These are phyloP conservation scores for Colletotrichum australisinense DNA, from an alignment of 2,329 filamentous ascomycete genomes.

Conservation along the genomic window DNA sequence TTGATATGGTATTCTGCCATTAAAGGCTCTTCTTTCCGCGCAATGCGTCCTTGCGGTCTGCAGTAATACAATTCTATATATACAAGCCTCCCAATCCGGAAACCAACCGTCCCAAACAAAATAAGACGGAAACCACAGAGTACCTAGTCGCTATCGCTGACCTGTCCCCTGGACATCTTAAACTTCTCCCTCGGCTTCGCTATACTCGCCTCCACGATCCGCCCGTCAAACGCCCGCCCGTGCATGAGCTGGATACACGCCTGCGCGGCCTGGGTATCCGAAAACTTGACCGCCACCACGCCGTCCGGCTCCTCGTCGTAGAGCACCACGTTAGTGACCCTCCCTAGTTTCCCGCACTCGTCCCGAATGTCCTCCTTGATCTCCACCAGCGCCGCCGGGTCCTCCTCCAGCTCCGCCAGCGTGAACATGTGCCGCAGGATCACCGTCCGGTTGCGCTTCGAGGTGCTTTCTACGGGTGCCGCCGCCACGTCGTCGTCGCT, in stretches of 20 bases:
- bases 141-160: constrained; percentile 53
- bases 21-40: not conserved
- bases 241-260: constrained; percentile 82
- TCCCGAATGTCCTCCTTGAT: constrained; percentile 96
- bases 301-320: constrained; percentile 90
- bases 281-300: constrained; percentile 86
- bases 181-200: constrained; percentile 79
- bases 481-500: constrained; percentile 82
- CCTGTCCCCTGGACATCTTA: constrained; percentile 71
- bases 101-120: constrained; percentile 41
- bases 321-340: constrained; percentile 90
- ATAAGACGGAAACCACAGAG: too few species aligned
- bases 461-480: constrained; percentile 55
- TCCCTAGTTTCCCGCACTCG: constrained; percentile 86
- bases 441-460: constrained; percentile 81
- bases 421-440: constrained; percentile 96
- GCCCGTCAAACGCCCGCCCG: constrained; percentile 82
- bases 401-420: constrained; percentile 83
- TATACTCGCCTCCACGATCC: constrained; percentile 77
- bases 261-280: constrained; percentile 74
- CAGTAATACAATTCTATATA: not conserved
- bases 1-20: not conserved
- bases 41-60: not conserved
- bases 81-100: constrained; percentile 45
- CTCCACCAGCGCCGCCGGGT: constrained; percentile 84